These are phyloP conservation scores for Xylariaceae sp. DNA, from an alignment of 2,329 filamentous ascomycete genomes.

Conservation along the genomic window DNA sequence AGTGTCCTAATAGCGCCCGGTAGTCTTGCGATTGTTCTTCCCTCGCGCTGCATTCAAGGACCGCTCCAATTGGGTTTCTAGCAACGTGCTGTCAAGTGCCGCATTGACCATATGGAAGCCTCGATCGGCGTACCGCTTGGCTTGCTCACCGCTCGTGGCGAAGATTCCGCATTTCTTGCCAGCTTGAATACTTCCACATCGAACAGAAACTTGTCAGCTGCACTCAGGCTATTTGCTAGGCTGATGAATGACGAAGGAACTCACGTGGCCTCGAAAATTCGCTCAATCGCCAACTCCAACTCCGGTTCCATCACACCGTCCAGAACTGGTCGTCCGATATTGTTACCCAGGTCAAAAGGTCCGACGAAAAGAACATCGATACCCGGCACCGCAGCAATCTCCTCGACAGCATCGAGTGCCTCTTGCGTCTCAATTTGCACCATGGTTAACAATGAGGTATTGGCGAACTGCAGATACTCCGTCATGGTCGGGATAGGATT, in stretches of 20 bases:
- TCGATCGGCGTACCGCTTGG: constrained; percentile 50
- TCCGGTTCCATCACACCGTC: constrained; percentile 58
- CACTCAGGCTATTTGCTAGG: too few species aligned
- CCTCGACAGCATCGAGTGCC: constrained; percentile 58
- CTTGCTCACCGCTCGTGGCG: constrained; percentile 54
- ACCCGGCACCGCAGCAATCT: constrained; percentile 58
- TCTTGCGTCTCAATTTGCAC: constrained; percentile 67
- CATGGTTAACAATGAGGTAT: constrained; percentile 58
- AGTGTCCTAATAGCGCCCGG: constrained; percentile 42
- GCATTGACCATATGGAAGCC: constrained; percentile 63
- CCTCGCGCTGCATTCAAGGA: constrained; percentile 48
- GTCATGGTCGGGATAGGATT: constrained; percentile 46
- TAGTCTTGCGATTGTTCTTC: constrained; percentile 34
- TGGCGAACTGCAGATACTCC: constrained; percentile 56
- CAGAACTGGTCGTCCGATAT: constrained; percentile 60
- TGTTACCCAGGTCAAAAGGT: constrained; percentile 65
- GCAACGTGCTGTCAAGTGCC: constrained; percentile 47
- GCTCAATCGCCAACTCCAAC: constrained; percentile 57
- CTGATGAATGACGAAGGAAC: background rate
- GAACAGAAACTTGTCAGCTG: too few species aligned
- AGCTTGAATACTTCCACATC: constrained; percentile 40
- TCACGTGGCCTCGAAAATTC: constrained; percentile 52
- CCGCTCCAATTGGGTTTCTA: constrained; percentile 39
- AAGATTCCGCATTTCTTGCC: constrained; percentile 67
- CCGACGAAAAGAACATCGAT: constrained; percentile 65